Conservation (phyloP, 192 early-diverging fungal genomes). For the Dimargaris xerosporica region DNA sequence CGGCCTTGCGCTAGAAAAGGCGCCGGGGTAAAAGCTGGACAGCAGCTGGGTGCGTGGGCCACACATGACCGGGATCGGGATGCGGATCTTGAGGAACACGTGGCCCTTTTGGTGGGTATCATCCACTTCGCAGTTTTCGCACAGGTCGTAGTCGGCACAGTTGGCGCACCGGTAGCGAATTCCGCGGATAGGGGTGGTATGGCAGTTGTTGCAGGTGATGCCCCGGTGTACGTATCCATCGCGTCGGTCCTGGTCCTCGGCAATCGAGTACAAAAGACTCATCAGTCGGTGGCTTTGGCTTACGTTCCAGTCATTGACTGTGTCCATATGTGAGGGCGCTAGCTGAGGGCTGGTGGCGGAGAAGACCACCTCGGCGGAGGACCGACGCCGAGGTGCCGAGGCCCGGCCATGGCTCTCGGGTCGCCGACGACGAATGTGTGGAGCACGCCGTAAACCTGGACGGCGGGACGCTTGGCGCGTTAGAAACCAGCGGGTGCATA, state of each 20-base stretch:
- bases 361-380: too few species aligned
- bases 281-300: slow-evolving; percentile 33
- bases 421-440: not conserved
- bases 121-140: slow-evolving; percentile 80
- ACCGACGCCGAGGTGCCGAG: too few species aligned
- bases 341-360: too few species aligned
- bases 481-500: not conserved
- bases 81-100: slow-evolving; percentile 74
- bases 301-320: too few species aligned
- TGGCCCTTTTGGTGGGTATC: slow-evolving; percentile 63
- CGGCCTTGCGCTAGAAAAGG: slow-evolving; percentile 12
- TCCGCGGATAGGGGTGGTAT: slow-evolving; percentile 73
- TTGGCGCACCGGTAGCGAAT: slow-evolving; percentile 87
- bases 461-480: not conserved
- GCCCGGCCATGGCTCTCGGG: not conserved
- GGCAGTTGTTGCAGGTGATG: slow-evolving; percentile 88
- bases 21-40: slow-evolving; percentile 65
- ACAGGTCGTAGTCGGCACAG: slow-evolving; percentile 86
- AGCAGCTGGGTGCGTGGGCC: slow-evolving; percentile 61
- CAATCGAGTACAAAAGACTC: slow-evolving; percentile 63
- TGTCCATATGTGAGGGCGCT: too few species aligned
- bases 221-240: slow-evolving; percentile 54
- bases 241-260: slow-evolving; percentile 64
- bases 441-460: not conserved
- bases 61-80: slow-evolving; percentile 81